Base-by-base conservation (phyloP, 352 stramenopile species). In the Phytophthora cactorum region DNA sequence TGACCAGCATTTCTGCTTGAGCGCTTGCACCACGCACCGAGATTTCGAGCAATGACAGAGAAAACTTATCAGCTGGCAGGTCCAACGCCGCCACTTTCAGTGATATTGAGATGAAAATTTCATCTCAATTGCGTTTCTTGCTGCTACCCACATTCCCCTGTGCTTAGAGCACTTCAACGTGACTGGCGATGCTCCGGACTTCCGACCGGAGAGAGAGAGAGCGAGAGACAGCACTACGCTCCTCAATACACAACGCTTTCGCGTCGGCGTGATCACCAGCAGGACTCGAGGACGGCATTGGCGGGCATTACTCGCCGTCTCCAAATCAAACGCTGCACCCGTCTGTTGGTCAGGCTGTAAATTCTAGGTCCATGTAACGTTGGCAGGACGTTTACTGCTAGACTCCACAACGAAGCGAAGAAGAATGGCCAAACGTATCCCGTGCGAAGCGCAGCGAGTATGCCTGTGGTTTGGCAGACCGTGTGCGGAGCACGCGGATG, bases 191-290 rank as follows among this genome's bases (percentile, higher is more conserved):
- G 22, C 22, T 1, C 22, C 22, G 22, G 22, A 22, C 0, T 22
- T 22, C 22, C 22, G 22, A 22, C 22, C 22, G 22, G 22, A 22
- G 22, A 22, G 22, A 22, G 22, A 22, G 22, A 22, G 22, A 22
- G 22, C 0, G 32, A 25, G 31, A 22, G 11, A 41, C 15, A 53
- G 27, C 47, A 11, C 43, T 31, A n/a, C 43, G 11, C 25, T 52
- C 22, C 45, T 52, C 46, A 54, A 15, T 44, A 59, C 52, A 22
- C 38, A 60, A 22, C 47, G 31, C 62, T 69, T 69, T 64, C 62
- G 62, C 62, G 62, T 59, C 54, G 45, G 22, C 14, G 46, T 32
- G 9, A 50, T 17, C 45, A 2, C 22, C 39, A 52, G 41, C 51
- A 67, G 44, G 51, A n/a, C 31, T 45, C 15, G 28, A 25, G 22